phyloP scores from a whole-genome alignment of 306 rosid species.

The Erythrophleum fordii region DNA sequence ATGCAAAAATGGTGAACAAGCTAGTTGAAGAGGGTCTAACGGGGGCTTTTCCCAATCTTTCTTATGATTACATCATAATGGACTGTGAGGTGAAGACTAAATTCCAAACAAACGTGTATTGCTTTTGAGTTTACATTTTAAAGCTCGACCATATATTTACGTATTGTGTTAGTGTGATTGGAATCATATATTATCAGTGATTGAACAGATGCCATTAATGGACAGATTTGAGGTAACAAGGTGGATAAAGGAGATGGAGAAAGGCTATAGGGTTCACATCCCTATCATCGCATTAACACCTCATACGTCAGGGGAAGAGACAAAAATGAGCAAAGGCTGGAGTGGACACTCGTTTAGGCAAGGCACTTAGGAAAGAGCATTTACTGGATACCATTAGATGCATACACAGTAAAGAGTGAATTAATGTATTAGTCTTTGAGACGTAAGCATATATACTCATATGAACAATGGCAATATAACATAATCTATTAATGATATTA shows the following conservation, averaged over 20 bases:
- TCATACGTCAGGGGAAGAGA: constrained; percentile 48
- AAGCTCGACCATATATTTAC: background rate
- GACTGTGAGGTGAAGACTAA: constrained; percentile 67
- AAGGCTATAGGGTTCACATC: constrained; percentile 46
- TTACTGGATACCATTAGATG: constrained; percentile 53
- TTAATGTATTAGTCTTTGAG: background rate
- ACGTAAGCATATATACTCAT: background rate
- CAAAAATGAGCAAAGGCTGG: constrained; percentile 48
- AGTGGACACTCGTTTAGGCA: constrained; percentile 68
- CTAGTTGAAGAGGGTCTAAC: constrained; percentile 50
- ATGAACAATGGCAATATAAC: background rate
- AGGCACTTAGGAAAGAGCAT: constrained; percentile 50
- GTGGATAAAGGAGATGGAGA: constrained; percentile 62
- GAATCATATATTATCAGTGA: background rate
- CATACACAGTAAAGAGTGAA: constrained; percentile 38
- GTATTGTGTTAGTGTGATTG: background rate
- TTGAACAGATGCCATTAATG: constrained; percentile 71
- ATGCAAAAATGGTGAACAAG: constrained; percentile 68
- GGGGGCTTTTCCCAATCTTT: constrained; percentile 37
- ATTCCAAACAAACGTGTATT: background rate
- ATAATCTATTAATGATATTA: too few species aligned
- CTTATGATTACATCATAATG: constrained; percentile 80
- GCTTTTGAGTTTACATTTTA: background rate
- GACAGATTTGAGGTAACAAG: constrained; percentile 68
- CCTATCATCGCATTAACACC: constrained; percentile 83